Evolutionary conservation across 768 basidiomycete species (phyloP).

Genomic region (Leucosporidium yakuticum): DNA sequence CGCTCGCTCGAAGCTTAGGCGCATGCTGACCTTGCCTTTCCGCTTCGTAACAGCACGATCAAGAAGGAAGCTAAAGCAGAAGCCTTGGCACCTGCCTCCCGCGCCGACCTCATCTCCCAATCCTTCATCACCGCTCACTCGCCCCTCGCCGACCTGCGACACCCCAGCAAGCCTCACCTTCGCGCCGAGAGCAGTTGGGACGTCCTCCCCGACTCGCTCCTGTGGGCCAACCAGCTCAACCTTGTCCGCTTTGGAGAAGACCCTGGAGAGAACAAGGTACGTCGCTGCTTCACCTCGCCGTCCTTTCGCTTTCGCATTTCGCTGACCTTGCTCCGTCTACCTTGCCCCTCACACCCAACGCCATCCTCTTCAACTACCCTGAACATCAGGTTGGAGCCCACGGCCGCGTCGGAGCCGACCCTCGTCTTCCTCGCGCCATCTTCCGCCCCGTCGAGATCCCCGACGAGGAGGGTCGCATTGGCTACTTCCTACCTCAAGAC

Average conservation of each 20-base stretch:
- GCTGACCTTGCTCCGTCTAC: not conserved
- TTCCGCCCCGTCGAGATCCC: conserved; percentile 23
- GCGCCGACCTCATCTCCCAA: conserved; percentile 23
- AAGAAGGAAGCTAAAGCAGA: conserved; percentile 2
- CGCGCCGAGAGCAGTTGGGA: conserved; percentile 75
- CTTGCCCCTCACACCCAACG: not conserved
- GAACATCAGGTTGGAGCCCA: not conserved
- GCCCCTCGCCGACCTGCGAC: conserved; percentile 49
- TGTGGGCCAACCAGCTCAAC: conserved; percentile 62
- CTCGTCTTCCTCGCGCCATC: conserved; percentile 30
- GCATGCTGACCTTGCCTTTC: not conserved
- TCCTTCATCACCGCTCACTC: conserved; percentile 34
- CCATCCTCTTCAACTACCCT: not conserved
- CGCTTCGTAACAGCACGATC: not conserved
- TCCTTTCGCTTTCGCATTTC: not conserved
- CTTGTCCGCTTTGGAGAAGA: conserved; percentile 45
- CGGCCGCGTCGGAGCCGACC: conserved; percentile 15
- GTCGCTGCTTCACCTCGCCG: not conserved
- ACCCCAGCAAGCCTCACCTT: conserved; percentile 71
- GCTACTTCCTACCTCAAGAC: conserved; percentile 35
- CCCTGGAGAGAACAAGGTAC: conserved; percentile 23
- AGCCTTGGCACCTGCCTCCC: conserved; percentile 13
- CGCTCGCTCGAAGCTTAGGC: no score
- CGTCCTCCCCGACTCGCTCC: conserved; percentile 71
- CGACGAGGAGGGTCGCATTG: conserved; percentile 20